A percentile compares a stretch with the other conserved stretches of the same genome.
Conservation (phyloP, 192 early-diverging fungal species). For the Coemansia sp. region DNA sequence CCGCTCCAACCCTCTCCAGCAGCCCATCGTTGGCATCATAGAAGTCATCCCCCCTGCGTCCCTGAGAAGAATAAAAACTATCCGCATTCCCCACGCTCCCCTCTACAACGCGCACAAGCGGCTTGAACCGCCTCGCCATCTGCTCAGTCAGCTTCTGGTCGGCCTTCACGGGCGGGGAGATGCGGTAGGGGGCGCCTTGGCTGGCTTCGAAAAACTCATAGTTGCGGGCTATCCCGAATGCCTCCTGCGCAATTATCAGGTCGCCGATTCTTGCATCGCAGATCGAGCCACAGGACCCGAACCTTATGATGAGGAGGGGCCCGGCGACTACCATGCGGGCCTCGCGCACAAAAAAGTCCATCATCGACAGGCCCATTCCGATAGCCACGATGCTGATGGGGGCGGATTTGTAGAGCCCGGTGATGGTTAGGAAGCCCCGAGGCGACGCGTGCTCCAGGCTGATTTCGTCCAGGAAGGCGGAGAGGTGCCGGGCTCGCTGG, state of each 20-base stretch:
- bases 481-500: conserved; percentile 64
- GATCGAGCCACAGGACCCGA: conserved; percentile 86
- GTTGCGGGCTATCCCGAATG: conserved; percentile 68
- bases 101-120: conserved; percentile 39
- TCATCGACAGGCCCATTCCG: conserved; percentile 79
- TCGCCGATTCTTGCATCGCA: conserved; percentile 58
- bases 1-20: conserved; percentile 53
- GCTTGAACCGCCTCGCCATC: conserved; percentile 8
- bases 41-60: conserved; percentile 67
- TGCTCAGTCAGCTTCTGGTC: conserved; percentile 57
- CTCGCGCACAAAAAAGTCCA: conserved; percentile 92
- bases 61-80: conserved; percentile 86
- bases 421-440: conserved; percentile 83
- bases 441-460: conserved; percentile 60
- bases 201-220: conserved; percentile 63
- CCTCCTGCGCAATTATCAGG: conserved; percentile 66
- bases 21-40: conserved; percentile 73
- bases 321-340: conserved; percentile 74
- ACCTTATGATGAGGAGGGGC: conserved; percentile 71
- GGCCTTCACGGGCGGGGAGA: conserved; percentile 61
- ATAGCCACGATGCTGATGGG: conserved; percentile 86
- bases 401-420: conserved; percentile 70
- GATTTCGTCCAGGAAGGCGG: conserved; percentile 60
- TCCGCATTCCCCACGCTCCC: conserved; percentile 77
- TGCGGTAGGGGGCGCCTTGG: conserved; percentile 58